Evolutionary conservation across 768 basidiomycete species (phyloP), one percentile per base, ranked within the genome.

Genomic region (Tulasnella sp.): DNA sequence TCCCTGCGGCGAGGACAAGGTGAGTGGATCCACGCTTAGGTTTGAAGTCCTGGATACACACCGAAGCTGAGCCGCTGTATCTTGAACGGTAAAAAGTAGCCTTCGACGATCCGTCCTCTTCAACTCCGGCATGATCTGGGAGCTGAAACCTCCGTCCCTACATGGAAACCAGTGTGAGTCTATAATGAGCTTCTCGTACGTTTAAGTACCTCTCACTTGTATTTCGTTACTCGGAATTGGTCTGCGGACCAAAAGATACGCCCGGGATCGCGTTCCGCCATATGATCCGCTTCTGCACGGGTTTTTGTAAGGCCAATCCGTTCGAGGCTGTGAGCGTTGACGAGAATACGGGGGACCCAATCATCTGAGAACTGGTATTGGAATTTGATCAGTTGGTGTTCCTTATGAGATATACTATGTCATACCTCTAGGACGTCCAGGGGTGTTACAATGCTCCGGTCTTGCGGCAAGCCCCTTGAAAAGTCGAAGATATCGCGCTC

Each of bases 401-500:
- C 39, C 18, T 39, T 71, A 16, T 36, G 34, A 46, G 9, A 19
- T 58, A 27, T 18, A 44, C 36, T 16, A 1, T n/a, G 46, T 85
- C 90, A 10, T 81, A 96, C 97, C 38, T 93, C 91, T 10, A 98
- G 88, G 24, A 92, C 92, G 36, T 95, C 92, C 36, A 97, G 87
- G 36, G 97, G 89, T 8, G 97, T 98, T 3, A 90, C 86, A 75
- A 92, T 88, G 31, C 88, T 80, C 27, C 83, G 83, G 34, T 79
- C 40, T 2, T 89, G 88, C 16, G 93, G 92, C 83, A 97, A 95
- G 38, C 96, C 96, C 1, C 82, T 80, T 48, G 88, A 87, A 82
- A 90, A 97, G 83, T 98, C 94, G 84, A 98, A 98, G 56, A 94
- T 81, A 82, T 97, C 95, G 52, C 88, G 91, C 79, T 89, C 88